These are phyloP conservation scores for Xerocomellus amylosporus DNA, from an alignment of 768 basidiomycete genomes.

Conservation along the genomic window DNA sequence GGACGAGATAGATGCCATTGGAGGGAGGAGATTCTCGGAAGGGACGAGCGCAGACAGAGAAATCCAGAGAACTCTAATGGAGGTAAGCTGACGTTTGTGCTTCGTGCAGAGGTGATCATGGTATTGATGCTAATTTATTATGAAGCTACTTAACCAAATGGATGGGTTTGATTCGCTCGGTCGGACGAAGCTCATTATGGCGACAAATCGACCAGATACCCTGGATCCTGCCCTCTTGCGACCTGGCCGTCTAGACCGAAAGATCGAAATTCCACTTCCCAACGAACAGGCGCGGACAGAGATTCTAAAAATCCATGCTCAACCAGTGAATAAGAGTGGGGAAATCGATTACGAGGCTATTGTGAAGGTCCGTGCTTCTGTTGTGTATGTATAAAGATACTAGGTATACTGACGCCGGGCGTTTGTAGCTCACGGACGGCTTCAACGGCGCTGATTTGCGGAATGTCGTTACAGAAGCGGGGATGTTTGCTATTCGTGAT, in stretches of 20 bases:
- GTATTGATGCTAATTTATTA: not conserved
- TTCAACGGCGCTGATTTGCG: constrained; percentile 98
- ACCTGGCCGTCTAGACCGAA: constrained; percentile 93
- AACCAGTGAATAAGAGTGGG: constrained; percentile 89
- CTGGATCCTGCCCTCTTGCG: constrained; percentile 95
- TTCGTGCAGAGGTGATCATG: not conserved
- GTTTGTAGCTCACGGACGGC: constrained; percentile 69
- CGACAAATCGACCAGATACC: constrained; percentile 98
- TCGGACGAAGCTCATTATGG: constrained; percentile 96
- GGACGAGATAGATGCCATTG: constrained; percentile 98
- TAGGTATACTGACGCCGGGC: not conserved
- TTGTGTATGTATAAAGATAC: not conserved
- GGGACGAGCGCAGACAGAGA: constrained; percentile 98
- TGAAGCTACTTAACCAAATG: constrained; percentile 95
- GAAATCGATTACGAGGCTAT: constrained; percentile 98
- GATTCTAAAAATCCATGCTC: constrained; percentile 96
- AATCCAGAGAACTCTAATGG: constrained; percentile 98
- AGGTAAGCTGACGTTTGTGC: constrained; percentile 44
- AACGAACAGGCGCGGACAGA: constrained; percentile 96
- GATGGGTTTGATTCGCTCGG: constrained; percentile 99
- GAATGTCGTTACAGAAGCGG: constrained; percentile 93
- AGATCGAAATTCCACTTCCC: constrained; percentile 96
- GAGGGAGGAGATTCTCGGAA: constrained; percentile 87
- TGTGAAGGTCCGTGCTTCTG: constrained; percentile 65
- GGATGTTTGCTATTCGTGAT: constrained; percentile 98